These are phyloP conservation scores for Scutellaria barbata DNA, from an alignment of 257 asterid species.

Conservation along the genomic window DNA sequence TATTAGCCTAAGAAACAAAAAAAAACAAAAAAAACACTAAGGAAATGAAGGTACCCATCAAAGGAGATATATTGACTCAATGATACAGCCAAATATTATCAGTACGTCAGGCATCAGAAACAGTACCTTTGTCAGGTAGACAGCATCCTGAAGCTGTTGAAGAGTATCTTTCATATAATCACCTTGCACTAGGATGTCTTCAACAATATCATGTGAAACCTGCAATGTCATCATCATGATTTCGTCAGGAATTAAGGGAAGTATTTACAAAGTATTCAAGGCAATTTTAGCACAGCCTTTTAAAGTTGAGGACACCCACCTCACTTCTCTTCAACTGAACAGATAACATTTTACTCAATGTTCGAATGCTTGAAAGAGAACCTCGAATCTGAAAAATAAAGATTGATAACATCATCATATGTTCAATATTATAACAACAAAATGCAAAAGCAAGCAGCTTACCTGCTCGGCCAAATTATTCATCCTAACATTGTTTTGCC, in stretches of 20 bases:
- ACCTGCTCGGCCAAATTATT: constrained; percentile 95
- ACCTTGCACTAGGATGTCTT: constrained; percentile 86
- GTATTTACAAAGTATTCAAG: constrained; percentile 24
- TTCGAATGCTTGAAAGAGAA: constrained; percentile 81
- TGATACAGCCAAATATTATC: background rate
- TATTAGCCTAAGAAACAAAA: constrained; percentile 64
- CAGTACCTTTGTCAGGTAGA: constrained; percentile 86
- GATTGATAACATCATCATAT: constrained; percentile 25
- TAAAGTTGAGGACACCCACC: constrained; percentile 51
- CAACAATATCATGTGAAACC: constrained; percentile 79
- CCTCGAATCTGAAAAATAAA: constrained; percentile 64
- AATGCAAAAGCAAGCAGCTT: constrained; percentile 43
- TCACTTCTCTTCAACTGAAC: constrained; percentile 79
- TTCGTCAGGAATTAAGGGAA: constrained; percentile 22
- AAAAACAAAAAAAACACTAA: background rate
- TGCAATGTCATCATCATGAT: constrained; percentile 43
- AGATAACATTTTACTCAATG: constrained; percentile 82
- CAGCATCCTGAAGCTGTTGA: constrained; percentile 92
- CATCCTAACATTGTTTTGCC: constrained; percentile 97
- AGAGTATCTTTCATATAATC: constrained; percentile 76
- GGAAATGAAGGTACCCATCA: constrained; percentile 10
- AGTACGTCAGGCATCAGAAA: constrained; percentile 24
- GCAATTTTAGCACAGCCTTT: constrained; percentile 33
- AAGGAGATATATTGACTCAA: constrained; percentile 4
- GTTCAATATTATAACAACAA: constrained; percentile 12